These are phyloP conservation scores for Bremia lactucae DNA, from an alignment of 352 stramenopile genomes.

Conservation along the genomic window DNA sequence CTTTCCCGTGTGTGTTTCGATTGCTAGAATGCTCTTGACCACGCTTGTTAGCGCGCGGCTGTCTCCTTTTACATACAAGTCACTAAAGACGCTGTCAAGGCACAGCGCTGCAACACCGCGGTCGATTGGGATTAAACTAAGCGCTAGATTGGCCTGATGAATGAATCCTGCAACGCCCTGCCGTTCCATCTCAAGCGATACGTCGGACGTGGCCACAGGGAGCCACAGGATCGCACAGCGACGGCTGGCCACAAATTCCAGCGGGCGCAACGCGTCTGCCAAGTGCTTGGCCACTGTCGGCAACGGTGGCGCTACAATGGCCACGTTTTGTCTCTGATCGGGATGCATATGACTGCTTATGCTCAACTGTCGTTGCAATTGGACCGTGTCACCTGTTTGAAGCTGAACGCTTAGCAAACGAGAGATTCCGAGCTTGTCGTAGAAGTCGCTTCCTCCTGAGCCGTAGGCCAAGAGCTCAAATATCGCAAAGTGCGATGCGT, in stretches of 20 bases:
- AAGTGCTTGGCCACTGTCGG: slow-evolving; percentile 40
- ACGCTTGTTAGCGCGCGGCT: slow-evolving; percentile 48
- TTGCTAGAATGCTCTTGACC: slow-evolving; percentile 46
- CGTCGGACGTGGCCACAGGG: slow-evolving; percentile 41
- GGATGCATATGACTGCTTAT: slow-evolving; percentile 8
- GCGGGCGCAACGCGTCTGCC: slow-evolving; percentile 28
- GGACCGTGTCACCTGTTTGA: slow-evolving; percentile 12
- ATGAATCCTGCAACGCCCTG: slow-evolving; percentile 51
- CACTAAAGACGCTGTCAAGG: slow-evolving; percentile 51
- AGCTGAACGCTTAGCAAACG: slow-evolving; percentile 41
- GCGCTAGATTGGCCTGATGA: slow-evolving; percentile 34
- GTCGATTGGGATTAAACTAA: slow-evolving; percentile 56
- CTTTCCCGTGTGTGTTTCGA: slow-evolving; percentile 34
- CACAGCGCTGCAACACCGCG: slow-evolving; percentile 44
- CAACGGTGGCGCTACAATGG: slow-evolving; percentile 45
- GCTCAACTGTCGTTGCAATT: slow-evolving; percentile 29
- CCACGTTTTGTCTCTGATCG: slow-evolving; percentile 22
- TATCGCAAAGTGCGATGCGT: slow-evolving; percentile 41
- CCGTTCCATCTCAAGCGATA: slow-evolving; percentile 61
- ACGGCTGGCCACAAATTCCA: slow-evolving; percentile 13
- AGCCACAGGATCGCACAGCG: slow-evolving; percentile 51
- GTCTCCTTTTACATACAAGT: slow-evolving; percentile 61
- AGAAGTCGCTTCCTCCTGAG: slow-evolving; percentile 53
- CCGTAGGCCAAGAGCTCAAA: slow-evolving; percentile 62
- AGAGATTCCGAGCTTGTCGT: slow-evolving; percentile 36